A percentile compares a stretch with the other conserved stretches of the same genome.
Conservation (phyloP, 108 stramenopile species). For the Epithemia pelagica region DNA sequence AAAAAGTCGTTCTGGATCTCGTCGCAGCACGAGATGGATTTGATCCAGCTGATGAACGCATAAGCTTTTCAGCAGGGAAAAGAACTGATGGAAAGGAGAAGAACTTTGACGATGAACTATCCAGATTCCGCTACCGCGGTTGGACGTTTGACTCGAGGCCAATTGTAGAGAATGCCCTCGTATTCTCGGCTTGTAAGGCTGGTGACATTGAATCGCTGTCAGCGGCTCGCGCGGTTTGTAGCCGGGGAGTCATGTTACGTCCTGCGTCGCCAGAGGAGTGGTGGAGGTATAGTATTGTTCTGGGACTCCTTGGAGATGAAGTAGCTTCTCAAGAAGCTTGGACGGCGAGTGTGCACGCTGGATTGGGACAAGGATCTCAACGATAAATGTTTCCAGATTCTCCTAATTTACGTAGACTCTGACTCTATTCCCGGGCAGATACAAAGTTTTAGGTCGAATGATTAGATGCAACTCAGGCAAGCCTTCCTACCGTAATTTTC, state of each 20-base stretch:
- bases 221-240: slow-evolving; percentile 65
- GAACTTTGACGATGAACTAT: slow-evolving; percentile 11
- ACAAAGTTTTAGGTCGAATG: no score
- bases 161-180: slow-evolving; percentile 63
- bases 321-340: slow-evolving; percentile 75
- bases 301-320: slow-evolving; percentile 73
- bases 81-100: not conserved
- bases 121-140: slow-evolving; percentile 14
- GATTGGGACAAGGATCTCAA: slow-evolving; percentile 50
- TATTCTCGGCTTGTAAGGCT: slow-evolving; percentile 61
- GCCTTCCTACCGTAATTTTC: no score
- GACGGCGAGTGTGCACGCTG: slow-evolving; percentile 53
- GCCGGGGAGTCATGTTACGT: slow-evolving; percentile 75
- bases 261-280: slow-evolving; percentile 78
- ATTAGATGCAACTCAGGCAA: no score
- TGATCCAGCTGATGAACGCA: slow-evolving; percentile 20
- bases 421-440: slow-evolving; percentile 1
- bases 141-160: slow-evolving; percentile 76
- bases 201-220: slow-evolving; percentile 66
- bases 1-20: slow-evolving; percentile 34
- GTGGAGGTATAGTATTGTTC: slow-evolving; percentile 71
- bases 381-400: not conserved
- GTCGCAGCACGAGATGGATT: slow-evolving; percentile 35
- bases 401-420: not conserved
- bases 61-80: not conserved